Evolutionary conservation across 192 early-diverging fungal species (phyloP).

Genomic region (Linnemannia schmuckeri): DNA sequence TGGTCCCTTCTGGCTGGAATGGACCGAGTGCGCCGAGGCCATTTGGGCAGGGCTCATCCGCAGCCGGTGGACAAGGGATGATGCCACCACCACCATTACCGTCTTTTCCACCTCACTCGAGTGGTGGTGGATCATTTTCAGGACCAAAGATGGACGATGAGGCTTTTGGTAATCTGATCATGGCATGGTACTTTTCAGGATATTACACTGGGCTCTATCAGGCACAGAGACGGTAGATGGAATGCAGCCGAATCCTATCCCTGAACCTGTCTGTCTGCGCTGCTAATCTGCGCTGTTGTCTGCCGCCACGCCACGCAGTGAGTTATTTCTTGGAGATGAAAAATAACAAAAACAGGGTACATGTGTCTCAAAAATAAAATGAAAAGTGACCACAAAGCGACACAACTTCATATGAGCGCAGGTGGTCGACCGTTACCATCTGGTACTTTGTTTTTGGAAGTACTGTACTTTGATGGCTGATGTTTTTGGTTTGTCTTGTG

Average conservation of each 20-base stretch:
- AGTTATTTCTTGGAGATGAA: neutral
- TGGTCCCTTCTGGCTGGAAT: neutral
- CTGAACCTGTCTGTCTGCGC: too few relatives aligned
- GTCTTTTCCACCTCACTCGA: neutral
- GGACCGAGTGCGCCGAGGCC: neutral
- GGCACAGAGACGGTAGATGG: conserved; percentile 37
- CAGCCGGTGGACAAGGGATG: neutral
- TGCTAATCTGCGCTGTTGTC: neutral
- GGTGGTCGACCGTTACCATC: neutral
- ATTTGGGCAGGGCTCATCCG: neutral
- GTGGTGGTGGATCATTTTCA: neutral
- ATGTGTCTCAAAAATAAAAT: neutral
- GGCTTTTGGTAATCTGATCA: conserved; percentile 72
- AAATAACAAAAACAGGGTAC: neutral
- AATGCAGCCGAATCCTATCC: neutral
- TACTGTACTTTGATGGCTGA: neutral
- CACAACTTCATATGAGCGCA: neutral
- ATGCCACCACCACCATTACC: conserved; percentile 10
- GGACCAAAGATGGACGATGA: conserved; percentile 64
- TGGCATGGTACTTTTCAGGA: conserved; percentile 82
- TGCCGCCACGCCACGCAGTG: neutral
- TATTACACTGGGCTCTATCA: conserved; percentile 83
- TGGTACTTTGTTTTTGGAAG: neutral
- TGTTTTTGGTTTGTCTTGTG: neutral
- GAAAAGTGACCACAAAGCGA: neutral